Base-by-base conservation (phyloP, 345 rosid genomes). In the Lepidium sativum region DNA sequence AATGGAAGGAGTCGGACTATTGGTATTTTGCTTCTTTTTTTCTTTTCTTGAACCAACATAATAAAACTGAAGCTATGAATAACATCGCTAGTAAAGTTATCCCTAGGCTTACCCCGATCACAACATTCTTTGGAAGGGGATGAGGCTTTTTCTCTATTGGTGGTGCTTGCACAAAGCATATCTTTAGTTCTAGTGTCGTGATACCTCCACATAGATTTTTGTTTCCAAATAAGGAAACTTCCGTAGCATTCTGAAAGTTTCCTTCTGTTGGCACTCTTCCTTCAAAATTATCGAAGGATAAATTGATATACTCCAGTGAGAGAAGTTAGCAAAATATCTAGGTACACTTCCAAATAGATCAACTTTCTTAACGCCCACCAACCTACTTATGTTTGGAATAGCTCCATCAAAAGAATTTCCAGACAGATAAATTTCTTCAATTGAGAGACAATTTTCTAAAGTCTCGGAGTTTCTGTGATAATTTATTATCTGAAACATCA, bases 341-440 rank as follows among this genome's bases (percentile, higher is more conserved):
- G 71, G 71, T 15, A 67, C 45, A 3, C 12, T 14, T 14, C 65
- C 65, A 33, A 18, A 67, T 10, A 67, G 14, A 15, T 54, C 62
- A 27, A 54, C 0, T 11, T 0, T 2, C 6, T 21, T 54, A 6
- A 42, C 5, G 0, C 52, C 60, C 8, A 18, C 8, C 41, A 65
- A 11, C 6, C 40, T 2, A 10, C 0, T 16, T 11, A 65, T 11
- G 41, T 31, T 17, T 11, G 70, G 70, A 52, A 65, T 65, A 0
- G 0, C 8, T 29, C 70, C 70, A 7, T 29, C 41, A 65, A 65
- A 65, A 7, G 0, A 52, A 9, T 52, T 65, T 8, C 37, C 25
- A 1, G 0, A 0, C 25, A 23, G 25, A 23, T 23, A 23, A 23
- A 23, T 2, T 1, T 23, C 3, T 23, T 23, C 25, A 1, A 23